Conservation (phyloP, 495 filamentous ascomycete genomes). For the Tuber borchii region DNA sequence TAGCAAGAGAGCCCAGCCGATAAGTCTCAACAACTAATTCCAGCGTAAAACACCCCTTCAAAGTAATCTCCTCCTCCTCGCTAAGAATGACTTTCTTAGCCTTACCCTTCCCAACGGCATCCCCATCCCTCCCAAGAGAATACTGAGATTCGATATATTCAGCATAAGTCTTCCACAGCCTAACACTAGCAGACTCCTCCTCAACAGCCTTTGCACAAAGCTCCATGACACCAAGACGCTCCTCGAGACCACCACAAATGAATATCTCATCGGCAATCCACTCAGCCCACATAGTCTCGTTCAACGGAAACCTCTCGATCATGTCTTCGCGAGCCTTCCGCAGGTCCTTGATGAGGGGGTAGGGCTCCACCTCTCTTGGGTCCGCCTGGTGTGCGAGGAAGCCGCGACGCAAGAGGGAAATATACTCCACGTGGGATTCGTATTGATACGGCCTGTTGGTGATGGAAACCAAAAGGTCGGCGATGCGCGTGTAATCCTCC, state of each 20-base stretch:
- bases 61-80: slow-evolving; percentile 66
- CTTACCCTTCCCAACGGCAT: slow-evolving; percentile 44
- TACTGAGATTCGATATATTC: slow-evolving; percentile 71
- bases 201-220: slow-evolving; percentile 69
- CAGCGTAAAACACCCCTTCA: slow-evolving; percentile 71
- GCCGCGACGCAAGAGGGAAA: slow-evolving; percentile 59
- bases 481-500: slow-evolving; percentile 51
- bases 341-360: slow-evolving; percentile 58
- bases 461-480: slow-evolving; percentile 52
- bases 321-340: slow-evolving; percentile 59
- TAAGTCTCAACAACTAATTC: slow-evolving; percentile 70
- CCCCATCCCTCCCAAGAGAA: slow-evolving; percentile 53
- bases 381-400: slow-evolving; percentile 51
- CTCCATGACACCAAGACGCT: slow-evolving; percentile 69
- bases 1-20: slow-evolving; percentile 68
- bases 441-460: slow-evolving; percentile 59
- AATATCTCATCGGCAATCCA: slow-evolving; percentile 52
- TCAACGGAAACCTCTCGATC: slow-evolving; percentile 58
- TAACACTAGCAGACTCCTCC: slow-evolving; percentile 76
- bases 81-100: slow-evolving; percentile 54
- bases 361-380: slow-evolving; percentile 48
- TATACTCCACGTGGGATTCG: slow-evolving; percentile 58
- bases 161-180: slow-evolving; percentile 82
- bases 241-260: slow-evolving; percentile 45
- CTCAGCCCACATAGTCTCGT: slow-evolving; percentile 54